phyloP scores from a whole-genome alignment of 75 land plant species.

The Picea glauca region DNA sequence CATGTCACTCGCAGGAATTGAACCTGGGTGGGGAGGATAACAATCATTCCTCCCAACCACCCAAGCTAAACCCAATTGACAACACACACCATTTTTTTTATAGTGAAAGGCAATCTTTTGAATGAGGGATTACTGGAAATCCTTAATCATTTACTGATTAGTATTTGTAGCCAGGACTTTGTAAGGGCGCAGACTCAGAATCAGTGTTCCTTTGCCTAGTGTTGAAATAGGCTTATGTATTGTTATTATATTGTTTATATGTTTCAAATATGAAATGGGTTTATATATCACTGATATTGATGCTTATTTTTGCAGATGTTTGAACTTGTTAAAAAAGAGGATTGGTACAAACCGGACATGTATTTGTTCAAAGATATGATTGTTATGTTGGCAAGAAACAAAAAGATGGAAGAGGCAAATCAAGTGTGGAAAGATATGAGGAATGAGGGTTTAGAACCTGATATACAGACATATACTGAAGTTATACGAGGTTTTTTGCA shows the following conservation, averaged over 20 bases:
- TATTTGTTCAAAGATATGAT: slow-evolving; percentile 84
- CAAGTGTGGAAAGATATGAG: slow-evolving; percentile 59
- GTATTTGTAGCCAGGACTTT: background rate
- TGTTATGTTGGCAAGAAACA: slow-evolving; percentile 56
- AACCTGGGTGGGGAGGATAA: too few relatives aligned
- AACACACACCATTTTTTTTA: too few relatives aligned
- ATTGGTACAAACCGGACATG: slow-evolving; percentile 84
- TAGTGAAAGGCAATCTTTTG: too few relatives aligned
- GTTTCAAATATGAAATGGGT: background rate
- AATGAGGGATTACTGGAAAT: too few relatives aligned
- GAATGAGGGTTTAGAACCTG: slow-evolving; percentile 68
- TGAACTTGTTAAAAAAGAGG: slow-evolving; percentile 59
- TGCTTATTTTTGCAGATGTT: slow-evolving; percentile 50
- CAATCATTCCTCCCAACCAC: too few relatives aligned
- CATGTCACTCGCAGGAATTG: too few relatives aligned
- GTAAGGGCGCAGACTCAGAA: too few relatives aligned
- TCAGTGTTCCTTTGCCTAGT: background rate
- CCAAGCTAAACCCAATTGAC: too few relatives aligned
- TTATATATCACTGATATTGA: background rate
- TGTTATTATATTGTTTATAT: background rate
- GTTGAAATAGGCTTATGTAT: background rate
- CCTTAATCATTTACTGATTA: too few relatives aligned
- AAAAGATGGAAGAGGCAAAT: slow-evolving; percentile 67
- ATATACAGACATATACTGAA: slow-evolving; percentile 73
- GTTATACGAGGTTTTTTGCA: slow-evolving; percentile 80